Base-by-base conservation (phyloP, 106 monocot species). In the Iris macrosiphon region DNA sequence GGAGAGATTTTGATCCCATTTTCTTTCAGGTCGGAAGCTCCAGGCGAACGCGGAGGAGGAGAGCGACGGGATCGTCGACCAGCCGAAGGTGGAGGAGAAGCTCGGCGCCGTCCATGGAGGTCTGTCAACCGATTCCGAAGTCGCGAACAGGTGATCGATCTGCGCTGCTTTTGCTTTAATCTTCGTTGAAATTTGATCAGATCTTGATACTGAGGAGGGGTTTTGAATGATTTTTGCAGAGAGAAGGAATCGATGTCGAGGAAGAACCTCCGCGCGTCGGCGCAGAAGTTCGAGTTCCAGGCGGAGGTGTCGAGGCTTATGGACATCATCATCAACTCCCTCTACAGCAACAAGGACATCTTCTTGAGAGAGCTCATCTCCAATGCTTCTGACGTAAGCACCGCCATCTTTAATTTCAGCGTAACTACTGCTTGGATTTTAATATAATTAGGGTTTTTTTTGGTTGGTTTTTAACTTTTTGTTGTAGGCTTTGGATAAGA, bases 51-150 rank as follows among this genome's bases (percentile, higher is more conserved):
- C 95, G 0, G 89, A 85, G 51, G 82, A 79, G 17, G 71, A 61
- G 35, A 61, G 37, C 5, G 93, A 84, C 31, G 76, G 71, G 56
- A 57, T 82, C 10, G 76, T 44, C n/a, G 81, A 89, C 63, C 85
- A 66, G 25, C 95, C 95, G n/a, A 95, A 95, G 79, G 85, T 95
- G 12, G 95, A 95, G 62, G 95, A 95, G 72, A 89, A 82, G 82
- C 46, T 95, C 31, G 84, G 89, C 4, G 95, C 81, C 48, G 76
- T 95, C 2, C 89, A 78, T n/a, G 56, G 45, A 57, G 95, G 95
- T 13, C 52, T 95, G 47, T 95, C 95, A 19, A 95, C 95, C 1
- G 95, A 95, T 49, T 75, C 95, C 8, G 95, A 95, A 63, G 95
- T 95, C 45, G 81, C 48, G 22, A 71, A 75, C 69, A 95, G 95